These are phyloP conservation scores for Rossbeevera mucosa DNA, from an alignment of 768 basidiomycete genomes.

Conservation along the genomic window DNA sequence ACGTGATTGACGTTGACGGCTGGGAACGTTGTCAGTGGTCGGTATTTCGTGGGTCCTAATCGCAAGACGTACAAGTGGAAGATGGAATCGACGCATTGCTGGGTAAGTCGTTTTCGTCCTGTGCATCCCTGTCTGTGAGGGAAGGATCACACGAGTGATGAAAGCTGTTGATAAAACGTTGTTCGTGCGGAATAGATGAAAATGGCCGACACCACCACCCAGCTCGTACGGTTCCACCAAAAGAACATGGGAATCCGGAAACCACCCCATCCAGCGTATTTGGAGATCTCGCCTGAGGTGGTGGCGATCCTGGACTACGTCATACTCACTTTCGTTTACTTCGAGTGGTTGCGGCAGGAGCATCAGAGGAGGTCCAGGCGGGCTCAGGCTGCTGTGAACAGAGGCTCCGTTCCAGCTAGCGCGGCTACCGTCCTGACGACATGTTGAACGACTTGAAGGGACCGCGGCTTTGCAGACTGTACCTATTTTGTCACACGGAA, in stretches of 20 bases:
- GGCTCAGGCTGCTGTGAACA: too few relatives aligned
- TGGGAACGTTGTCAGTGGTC: constrained; percentile 18
- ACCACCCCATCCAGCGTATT: constrained; percentile 19
- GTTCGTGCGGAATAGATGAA: constrained; percentile 14
- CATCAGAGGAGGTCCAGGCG: not conserved
- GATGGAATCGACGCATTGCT: constrained; percentile 20
- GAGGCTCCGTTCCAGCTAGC: too few relatives aligned
- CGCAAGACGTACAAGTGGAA: constrained; percentile 32
- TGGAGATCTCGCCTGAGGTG: constrained; percentile 15
- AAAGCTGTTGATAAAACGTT: not conserved
- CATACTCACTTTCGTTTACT: constrained; percentile 25
- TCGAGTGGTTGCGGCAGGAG: constrained; percentile 17
- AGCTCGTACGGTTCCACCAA: constrained; percentile 23
- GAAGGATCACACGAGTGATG: not conserved
- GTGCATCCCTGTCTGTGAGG: not conserved
- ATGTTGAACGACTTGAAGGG: too few relatives aligned
- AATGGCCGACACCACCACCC: constrained; percentile 3
- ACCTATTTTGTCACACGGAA: too few relatives aligned
- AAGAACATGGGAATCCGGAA: constrained; percentile 21
- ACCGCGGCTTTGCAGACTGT: too few relatives aligned
- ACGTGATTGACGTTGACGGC: not conserved
- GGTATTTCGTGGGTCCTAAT: constrained; percentile 32
- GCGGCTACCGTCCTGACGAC: too few relatives aligned
- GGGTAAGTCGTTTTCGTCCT: constrained; percentile 15
- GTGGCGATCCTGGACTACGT: constrained; percentile 23